Conservation (phyloP, 352 stramenopile genomes). For the Plasmopara halstedii region DNA sequence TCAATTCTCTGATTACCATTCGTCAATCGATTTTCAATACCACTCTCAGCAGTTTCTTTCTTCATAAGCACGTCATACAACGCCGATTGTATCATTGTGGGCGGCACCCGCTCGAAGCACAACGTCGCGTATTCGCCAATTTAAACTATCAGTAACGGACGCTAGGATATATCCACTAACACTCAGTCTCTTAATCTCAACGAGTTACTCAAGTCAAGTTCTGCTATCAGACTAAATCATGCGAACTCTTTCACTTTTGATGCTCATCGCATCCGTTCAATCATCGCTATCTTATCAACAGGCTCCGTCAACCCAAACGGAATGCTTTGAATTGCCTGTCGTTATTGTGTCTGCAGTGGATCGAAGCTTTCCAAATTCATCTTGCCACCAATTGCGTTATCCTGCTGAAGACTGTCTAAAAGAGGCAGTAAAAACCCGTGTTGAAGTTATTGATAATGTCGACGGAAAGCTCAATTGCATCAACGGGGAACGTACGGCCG, state of each 20-base stretch:
- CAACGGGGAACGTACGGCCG: slow-evolving; percentile 28
- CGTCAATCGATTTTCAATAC: neutral
- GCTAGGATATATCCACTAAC: slow-evolving; percentile 2
- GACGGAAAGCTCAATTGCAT: slow-evolving; percentile 54
- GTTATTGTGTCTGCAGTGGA: slow-evolving; percentile 52
- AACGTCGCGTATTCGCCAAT: neutral
- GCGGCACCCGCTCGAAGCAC: neutral
- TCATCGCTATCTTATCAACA: slow-evolving; percentile 6
- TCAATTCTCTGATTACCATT: neutral
- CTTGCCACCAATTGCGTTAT: slow-evolving; percentile 64
- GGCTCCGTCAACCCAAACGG: slow-evolving; percentile 8
- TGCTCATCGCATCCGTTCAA: slow-evolving; percentile 16
- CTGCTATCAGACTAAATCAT: neutral
- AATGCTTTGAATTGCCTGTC: slow-evolving; percentile 66
- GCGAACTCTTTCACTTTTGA: neutral
- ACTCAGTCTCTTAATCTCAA: slow-evolving; percentile 10
- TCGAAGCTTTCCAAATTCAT: slow-evolving; percentile 50
- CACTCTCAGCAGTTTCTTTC: neutral
- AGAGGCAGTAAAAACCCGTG: slow-evolving; percentile 29
- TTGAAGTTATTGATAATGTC: slow-evolving; percentile 60
- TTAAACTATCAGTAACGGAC: neutral
- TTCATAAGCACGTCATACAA: neutral
- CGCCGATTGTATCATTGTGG: neutral
- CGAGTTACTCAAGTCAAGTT: neutral
- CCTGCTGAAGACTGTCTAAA: slow-evolving; percentile 67